These are phyloP conservation scores for Hibiscus tridactylites DNA, from an alignment of 345 rosid genomes.

Conservation along the genomic window DNA sequence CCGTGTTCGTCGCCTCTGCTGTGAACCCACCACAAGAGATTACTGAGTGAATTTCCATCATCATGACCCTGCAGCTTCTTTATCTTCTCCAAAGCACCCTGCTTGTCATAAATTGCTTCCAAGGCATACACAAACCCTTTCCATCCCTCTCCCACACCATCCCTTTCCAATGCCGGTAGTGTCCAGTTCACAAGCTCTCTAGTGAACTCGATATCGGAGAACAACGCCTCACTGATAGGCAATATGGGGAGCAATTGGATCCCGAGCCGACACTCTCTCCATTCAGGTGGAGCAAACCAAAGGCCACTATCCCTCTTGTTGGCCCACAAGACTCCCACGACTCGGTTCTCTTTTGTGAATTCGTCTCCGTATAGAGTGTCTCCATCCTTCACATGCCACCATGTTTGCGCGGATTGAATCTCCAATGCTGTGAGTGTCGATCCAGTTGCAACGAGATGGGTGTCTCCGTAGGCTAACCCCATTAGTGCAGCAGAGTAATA, in stretches of 20 bases:
- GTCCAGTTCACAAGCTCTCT: constrained; percentile 81
- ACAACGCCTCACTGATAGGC: constrained; percentile 65
- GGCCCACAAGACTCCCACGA: constrained; percentile 85
- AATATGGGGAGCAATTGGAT: constrained; percentile 73
- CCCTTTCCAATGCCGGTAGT: constrained; percentile 58
- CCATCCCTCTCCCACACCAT: constrained; percentile 89
- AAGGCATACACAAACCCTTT: constrained; percentile 81
- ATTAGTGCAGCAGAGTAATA: no score
- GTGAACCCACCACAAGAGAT: constrained; percentile 89
- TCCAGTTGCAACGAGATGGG: no score
- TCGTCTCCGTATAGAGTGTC: constrained; percentile 47
- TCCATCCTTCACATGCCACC: constrained; percentile 20
- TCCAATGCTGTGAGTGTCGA: constrained; percentile 49
- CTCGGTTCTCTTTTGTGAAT: constrained; percentile 66
- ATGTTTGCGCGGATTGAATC: constrained; percentile 77
- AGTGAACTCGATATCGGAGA: constrained; percentile 51
- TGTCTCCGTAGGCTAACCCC: no score
- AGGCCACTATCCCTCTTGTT: constrained; percentile 87
- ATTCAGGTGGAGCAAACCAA: constrained; percentile 80
- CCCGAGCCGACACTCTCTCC: constrained; percentile 83
- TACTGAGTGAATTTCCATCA: constrained; percentile 76
- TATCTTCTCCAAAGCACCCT: constrained; percentile 54
- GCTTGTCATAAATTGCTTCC: constrained; percentile 64
- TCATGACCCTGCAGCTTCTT: constrained; percentile 46
- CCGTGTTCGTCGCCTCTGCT: constrained; percentile 43